Evolutionary conservation across 768 basidiomycete species (phyloP).

Genomic region (Tulasnella sp.): DNA sequence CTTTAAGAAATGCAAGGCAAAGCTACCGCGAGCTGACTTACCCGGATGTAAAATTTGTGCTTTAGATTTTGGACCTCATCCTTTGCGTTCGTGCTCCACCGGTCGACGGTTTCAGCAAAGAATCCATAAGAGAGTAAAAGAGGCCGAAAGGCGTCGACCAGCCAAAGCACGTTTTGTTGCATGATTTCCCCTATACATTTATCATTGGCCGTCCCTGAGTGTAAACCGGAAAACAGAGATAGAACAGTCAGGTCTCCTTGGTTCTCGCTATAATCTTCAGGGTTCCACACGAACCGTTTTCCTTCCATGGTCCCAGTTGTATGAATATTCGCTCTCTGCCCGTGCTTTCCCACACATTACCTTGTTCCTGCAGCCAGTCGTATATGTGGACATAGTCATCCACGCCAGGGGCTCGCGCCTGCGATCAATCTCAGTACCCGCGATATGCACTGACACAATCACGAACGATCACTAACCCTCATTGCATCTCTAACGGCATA

Average conservation of each 20-base stretch:
- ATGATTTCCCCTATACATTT: background rate
- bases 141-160: background rate
- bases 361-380: slow-evolving; percentile 3
- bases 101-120: slow-evolving; percentile 16
- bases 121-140: slow-evolving; percentile 22
- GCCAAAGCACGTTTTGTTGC: background rate
- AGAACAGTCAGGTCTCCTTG: too few relatives aligned
- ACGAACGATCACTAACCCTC: background rate
- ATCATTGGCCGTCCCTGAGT: background rate
- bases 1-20: background rate
- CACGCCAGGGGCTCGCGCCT: background rate
- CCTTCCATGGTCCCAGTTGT: slow-evolving; percentile 15
- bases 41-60: background rate
- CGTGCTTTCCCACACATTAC: background rate
- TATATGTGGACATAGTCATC: background rate
- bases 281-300: background rate
- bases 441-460: background rate
- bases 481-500: background rate
- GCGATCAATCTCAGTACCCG: background rate
- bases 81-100: background rate
- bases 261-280: too few relatives aligned
- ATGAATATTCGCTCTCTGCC: background rate
- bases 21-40: background rate
- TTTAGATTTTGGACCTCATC: background rate
- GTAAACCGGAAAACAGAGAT: background rate